Base-by-base conservation (phyloP, 768 basidiomycete species). In the Neoboletus magnificus region DNA sequence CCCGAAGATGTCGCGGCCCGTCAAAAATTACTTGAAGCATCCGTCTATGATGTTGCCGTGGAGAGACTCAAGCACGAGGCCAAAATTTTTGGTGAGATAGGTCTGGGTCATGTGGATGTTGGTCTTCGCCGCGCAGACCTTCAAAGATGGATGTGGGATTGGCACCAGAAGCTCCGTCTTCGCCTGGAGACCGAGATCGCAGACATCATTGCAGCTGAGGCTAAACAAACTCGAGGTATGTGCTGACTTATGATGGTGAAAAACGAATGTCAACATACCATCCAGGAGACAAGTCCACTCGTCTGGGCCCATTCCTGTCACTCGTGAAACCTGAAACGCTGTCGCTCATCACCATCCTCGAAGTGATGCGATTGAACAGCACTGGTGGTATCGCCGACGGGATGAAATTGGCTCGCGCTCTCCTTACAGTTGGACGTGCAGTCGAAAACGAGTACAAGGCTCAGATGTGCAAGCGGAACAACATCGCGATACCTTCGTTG, bases 391-490 rank as follows among this genome's bases (percentile, higher is more conserved):
- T 93, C n/a, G 63, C 77, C 0, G 83, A 86, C 39, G 95, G 94
- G 5, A 91, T 96, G 87, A 96, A 97, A 72, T 87, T 92, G 0
- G 81, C 93, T 1, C 79, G 92, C 0, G 91, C 90, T 0, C 77
- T 97, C 56, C 74, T 97, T 22, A 71, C 79, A 0, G 81, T 98
- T 22, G 96, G 95, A 0, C 84, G 81, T 55, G 89, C 89, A 0
- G 83, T 98, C 35, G 96, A 98, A 74, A 79, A 83, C 48, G 95
- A 98, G 75, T 90, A 94, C 76, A 89, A 94, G 69, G 85, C 91
- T 3, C 80, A 89, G 66, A 84, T 92, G 66, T 87, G 86, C 74
- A 83, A 80, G 63, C 77, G 77, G 62, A 79, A 84, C 67, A 76
- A 82, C 37, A 84, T 91, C 29, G 73, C 75, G 1, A 42, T 85